Evolutionary conservation across 1,284 basidiomycete species (phyloP).

Genomic region (Apiotrichum sp.): DNA sequence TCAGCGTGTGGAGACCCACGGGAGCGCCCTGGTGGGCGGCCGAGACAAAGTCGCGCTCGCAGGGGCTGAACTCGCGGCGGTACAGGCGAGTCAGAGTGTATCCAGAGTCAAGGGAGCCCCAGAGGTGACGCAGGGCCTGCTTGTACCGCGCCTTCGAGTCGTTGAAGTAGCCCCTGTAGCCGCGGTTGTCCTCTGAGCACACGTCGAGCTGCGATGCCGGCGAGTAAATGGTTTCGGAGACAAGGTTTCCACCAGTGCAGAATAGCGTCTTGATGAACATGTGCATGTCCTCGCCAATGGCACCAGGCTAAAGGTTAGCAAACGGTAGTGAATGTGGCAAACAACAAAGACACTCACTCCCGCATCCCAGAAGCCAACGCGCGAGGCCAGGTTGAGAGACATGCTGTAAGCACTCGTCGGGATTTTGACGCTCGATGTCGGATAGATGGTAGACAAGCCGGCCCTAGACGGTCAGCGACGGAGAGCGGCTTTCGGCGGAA

Average conservation of each 20-base stretch:
- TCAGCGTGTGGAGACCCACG: slow-evolving; percentile 9
- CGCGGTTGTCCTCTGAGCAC: slow-evolving; percentile 24
- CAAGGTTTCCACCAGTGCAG: slow-evolving; percentile 35
- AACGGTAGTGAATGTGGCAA: background rate
- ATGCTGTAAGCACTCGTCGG: slow-evolving; percentile 39
- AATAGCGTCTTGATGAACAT: slow-evolving; percentile 39
- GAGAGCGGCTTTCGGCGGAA: too few species aligned
- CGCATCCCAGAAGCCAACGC: slow-evolving; percentile 39
- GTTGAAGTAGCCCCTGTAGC: slow-evolving; percentile 24
- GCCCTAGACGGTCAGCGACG: slow-evolving; percentile 11
- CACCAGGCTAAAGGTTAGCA: background rate
- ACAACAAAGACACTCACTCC: slow-evolving; percentile 13
- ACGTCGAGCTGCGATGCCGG: slow-evolving; percentile 41
- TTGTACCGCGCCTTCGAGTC: slow-evolving; percentile 37
- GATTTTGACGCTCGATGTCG: slow-evolving; percentile 32
- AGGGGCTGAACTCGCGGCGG: slow-evolving; percentile 10
- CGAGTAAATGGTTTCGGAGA: slow-evolving; percentile 37
- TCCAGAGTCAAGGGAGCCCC: slow-evolving; percentile 31
- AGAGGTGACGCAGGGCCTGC: slow-evolving; percentile 38
- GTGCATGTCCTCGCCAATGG: slow-evolving; percentile 43
- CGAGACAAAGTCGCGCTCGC: slow-evolving; percentile 15
- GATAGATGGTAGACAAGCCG: slow-evolving; percentile 36
- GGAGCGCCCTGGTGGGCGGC: slow-evolving; percentile 2
- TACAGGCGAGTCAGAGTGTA: slow-evolving; percentile 27
- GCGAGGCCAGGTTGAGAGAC: slow-evolving; percentile 29